Percentiles rank a stretch among this genome's conserved stretches.
Evolutionary conservation across 108 stramenopile species (phyloP).

Genomic region (Pseudonitzschia pungens): DNA sequence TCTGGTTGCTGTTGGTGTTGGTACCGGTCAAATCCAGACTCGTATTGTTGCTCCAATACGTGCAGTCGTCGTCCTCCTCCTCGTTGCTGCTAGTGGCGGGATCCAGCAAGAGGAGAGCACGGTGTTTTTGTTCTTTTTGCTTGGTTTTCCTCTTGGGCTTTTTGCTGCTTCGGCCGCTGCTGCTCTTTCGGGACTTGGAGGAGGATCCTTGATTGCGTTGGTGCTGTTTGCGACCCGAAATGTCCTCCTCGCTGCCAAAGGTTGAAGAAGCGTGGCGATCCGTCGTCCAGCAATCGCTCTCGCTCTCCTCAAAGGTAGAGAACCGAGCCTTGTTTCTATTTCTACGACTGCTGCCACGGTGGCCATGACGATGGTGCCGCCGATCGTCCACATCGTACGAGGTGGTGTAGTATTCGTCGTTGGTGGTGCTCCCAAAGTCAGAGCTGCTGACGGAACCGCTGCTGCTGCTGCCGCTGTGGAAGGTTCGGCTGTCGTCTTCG

Average conservation of each 20-base stretch:
- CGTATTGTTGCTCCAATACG: too few species aligned
- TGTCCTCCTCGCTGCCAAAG: slow-evolving; percentile 1
- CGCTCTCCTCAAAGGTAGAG: background rate
- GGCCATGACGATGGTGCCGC: background rate
- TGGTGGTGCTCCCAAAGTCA: background rate
- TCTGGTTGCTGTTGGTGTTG: too few species aligned
- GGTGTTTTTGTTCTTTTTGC: background rate
- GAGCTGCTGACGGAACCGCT: background rate
- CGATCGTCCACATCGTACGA: background rate
- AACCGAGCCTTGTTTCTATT: background rate
- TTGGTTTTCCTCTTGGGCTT: too few species aligned
- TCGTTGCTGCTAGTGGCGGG: background rate
- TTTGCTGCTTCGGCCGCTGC: too few species aligned
- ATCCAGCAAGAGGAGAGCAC: background rate
- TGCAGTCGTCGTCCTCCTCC: background rate
- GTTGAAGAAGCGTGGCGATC: background rate
- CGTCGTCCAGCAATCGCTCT: slow-evolving; percentile 1
- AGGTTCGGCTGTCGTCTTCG: background rate
- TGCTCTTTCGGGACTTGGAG: too few species aligned
- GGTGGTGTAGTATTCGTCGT: slow-evolving; percentile 1
- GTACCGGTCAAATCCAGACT: background rate
- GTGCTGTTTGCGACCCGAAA: background rate
- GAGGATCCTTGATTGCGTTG: background rate
- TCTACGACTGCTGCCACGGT: background rate
- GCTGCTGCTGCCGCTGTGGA: background rate